Evolutionary conservation across 768 basidiomycete species (phyloP), one percentile per base, ranked within the genome.

Genomic region (Candolleomyces aberdarensis): DNA sequence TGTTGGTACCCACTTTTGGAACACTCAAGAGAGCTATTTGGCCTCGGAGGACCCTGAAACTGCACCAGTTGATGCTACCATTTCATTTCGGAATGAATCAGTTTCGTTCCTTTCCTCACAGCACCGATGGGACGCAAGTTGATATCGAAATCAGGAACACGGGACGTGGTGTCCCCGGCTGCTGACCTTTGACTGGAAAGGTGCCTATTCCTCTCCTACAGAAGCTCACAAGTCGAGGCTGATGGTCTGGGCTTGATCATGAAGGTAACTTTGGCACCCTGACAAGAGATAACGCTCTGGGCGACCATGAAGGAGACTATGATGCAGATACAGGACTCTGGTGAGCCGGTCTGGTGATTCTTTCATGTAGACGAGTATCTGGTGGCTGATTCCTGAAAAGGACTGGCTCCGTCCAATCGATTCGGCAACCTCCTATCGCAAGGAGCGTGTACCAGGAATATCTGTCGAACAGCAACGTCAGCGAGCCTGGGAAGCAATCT

Each of bases 1-100:
- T 67, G 72, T 81, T 19, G 89, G 89, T 50, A 84, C 89, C 0
- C 91, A 92, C 66, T 92, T 90, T 65, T 93, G 89, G 89, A 92
- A 92, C 67, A 82, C 88, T 1, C 90, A 92, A 71, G 87, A 91
- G 70, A 80, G 72, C 63, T 92, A 92, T 70, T 81, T 87, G 64
- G 75, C 78, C 0, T 81, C 82, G 62, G 75, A 76, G 20, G 80
- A 79, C 51, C 72, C 70, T 43, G 75, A 78, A 57, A 78, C 80
- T 22, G 66, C 80, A 4, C 59, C 77, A 36, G 73, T 83, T 41
- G 77, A 83, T 59, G 76, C 83, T 66, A 79, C 80, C 62, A 74
- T 88, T 52, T 91, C 90, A 11, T 92, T 91, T 70, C 82, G 65
- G 87, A 91, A 70, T 83, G 85, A 32, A 56, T 56, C 54, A 56